These are phyloP conservation scores for Botrytis elliptica DNA, from an alignment of 2,329 filamentous ascomycete species.

Conservation along the genomic window DNA sequence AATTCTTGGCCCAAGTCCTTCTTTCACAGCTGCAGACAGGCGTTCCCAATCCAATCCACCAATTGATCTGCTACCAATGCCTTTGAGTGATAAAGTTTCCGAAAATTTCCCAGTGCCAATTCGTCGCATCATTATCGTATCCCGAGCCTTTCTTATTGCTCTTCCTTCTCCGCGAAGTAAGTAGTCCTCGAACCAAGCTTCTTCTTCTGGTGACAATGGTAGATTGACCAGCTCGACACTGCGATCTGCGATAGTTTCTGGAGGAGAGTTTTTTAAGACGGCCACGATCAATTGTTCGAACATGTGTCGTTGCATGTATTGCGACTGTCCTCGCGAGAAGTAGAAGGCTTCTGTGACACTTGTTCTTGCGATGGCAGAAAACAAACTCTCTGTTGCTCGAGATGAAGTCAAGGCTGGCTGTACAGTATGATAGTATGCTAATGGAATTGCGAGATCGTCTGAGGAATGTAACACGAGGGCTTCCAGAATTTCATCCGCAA, in stretches of 20 bases:
- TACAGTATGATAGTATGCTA: slow-evolving; percentile 77
- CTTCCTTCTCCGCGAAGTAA: slow-evolving; percentile 65
- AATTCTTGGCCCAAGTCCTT: slow-evolving; percentile 37
- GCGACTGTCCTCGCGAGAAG: slow-evolving; percentile 66
- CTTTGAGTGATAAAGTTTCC: slow-evolving; percentile 48
- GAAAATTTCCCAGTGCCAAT: slow-evolving; percentile 64
- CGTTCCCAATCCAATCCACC: slow-evolving; percentile 37
- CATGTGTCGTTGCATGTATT: slow-evolving; percentile 59
- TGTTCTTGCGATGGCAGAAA: slow-evolving; percentile 64
- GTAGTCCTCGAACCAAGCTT: slow-evolving; percentile 70
- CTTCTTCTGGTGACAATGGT: slow-evolving; percentile 69
- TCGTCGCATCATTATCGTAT: slow-evolving; percentile 71
- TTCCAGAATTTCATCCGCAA: slow-evolving; percentile 77
- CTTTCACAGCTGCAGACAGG: slow-evolving; percentile 33
- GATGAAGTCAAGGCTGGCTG: slow-evolving; percentile 68
- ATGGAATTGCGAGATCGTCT: slow-evolving; percentile 61
- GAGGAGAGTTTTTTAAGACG: slow-evolving; percentile 48
- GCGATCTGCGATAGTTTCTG: slow-evolving; percentile 49
- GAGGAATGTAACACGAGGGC: slow-evolving; percentile 62
- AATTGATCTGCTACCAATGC: slow-evolving; percentile 31
- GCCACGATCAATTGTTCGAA: slow-evolving; percentile 64
- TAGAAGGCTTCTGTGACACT: slow-evolving; percentile 72
- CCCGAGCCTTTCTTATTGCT: slow-evolving; percentile 62
- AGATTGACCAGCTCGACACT: slow-evolving; percentile 70
- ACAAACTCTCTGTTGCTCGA: slow-evolving; percentile 63